Evolutionary conservation across 1,139 yeast species (phyloP).

Genomic region (Suhomyces guaymorum): DNA sequence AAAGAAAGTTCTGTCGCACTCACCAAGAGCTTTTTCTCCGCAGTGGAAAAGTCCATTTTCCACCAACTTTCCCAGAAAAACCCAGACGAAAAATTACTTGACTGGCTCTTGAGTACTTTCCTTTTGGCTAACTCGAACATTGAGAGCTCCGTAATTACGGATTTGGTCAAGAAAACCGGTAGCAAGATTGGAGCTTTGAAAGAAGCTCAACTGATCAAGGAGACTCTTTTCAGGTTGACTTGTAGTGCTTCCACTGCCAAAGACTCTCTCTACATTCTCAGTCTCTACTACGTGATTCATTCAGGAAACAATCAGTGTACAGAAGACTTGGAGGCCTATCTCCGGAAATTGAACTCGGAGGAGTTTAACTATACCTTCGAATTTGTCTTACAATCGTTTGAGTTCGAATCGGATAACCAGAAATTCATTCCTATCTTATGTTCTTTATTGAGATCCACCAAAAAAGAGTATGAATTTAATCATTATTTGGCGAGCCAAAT

Average conservation of each 20-base stretch:
- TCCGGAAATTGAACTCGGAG: constrained; percentile 1
- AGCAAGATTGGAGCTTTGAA: constrained; percentile 3
- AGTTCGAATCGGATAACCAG: background rate
- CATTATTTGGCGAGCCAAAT: constrained; percentile 9
- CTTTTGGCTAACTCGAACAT: constrained; percentile 8
- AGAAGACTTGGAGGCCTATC: constrained; percentile 3
- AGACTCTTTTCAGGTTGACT: constrained; percentile 7
- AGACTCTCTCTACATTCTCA: constrained; percentile 18
- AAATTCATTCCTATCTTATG: constrained; percentile 10
- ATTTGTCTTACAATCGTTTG: constrained; percentile 4
- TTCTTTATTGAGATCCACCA: constrained; percentile 8
- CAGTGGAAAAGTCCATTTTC: constrained; percentile 1
- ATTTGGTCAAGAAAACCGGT: constrained; percentile 7
- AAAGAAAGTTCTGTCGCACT: no score
- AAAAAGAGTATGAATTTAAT: constrained; percentile 5
- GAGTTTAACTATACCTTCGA: constrained; percentile 2
- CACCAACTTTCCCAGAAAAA: background rate
- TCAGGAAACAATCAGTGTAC: constrained; percentile 3
- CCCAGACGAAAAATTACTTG: background rate
- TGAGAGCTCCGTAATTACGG: constrained; percentile 10
- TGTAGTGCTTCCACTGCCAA: constrained; percentile 16
- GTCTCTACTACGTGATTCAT: constrained; percentile 23
- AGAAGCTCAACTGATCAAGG: constrained; percentile 2
- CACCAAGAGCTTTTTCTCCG: constrained; percentile 1
- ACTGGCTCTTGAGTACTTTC: constrained; percentile 5